Evolutionary conservation across 148 eudicot genomes (phyloP), one percentile per base, ranked within the genome.

Genomic region (Vaccinium macrocarpon): DNA sequence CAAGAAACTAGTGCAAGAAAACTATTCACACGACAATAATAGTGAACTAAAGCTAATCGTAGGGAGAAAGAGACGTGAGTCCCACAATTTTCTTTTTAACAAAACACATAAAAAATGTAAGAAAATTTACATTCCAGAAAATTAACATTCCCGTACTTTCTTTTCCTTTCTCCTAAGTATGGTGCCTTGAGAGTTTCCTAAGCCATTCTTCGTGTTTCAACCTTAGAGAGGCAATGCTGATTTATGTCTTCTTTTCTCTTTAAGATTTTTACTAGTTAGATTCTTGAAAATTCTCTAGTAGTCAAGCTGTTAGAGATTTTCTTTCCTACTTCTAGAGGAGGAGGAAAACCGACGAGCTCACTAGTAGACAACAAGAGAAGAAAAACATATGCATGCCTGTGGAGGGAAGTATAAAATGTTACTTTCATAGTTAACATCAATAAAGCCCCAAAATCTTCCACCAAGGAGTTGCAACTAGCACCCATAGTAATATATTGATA

Each of bases 381-480:
- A 78, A 27, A 6, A 15, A 25, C 62, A 78, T 16, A 42, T 42
- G 46, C 46, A 4, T 4, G 5, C 46, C 46, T 29, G 15, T 14
- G 81, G 61, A 27, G 46, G 38, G 6, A 48, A 55, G 66, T 55
- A 3, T 32, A 79, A 55, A 79, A 55, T 62, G 77, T 76, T 27
- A 85, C 87, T 64, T 74, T 19, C 88, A 29, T 9, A 74, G 50
- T 64, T 19, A 32, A 81, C 51, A 75, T 90, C 83, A 90, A 84
- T 90, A 90, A 50, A 89, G 87, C n/a, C 91, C 91, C 83, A 87
- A 78, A 82, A 89, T 68, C 84, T 90, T 89, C 92, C 90, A 90
- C 92, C 91, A 90, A 10, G 87, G 86, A 29, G 89, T 79, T 82
- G 86, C 90, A 78, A 81, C 83, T 78, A 87, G 32, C n/a, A 49